Evolutionary conservation across 1,284 basidiomycete genomes (phyloP).

Genomic region (Naganishia cerealis): DNA sequence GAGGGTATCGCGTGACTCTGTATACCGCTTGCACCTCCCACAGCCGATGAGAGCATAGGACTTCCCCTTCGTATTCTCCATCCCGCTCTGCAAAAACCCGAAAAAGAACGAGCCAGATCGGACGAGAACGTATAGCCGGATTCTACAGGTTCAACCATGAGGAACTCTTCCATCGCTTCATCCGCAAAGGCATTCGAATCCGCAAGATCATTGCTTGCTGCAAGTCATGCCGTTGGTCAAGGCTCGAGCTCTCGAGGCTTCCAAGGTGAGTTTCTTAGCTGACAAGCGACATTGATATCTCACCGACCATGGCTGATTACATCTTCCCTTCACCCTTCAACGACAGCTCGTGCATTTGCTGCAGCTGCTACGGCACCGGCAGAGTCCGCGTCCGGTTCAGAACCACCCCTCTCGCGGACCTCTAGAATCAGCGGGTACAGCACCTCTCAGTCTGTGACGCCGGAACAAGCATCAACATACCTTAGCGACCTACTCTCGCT

Average conservation of each 20-base stretch:
- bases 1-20: background rate
- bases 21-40: background rate
- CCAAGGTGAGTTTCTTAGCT: background rate
- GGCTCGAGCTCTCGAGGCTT: constrained; percentile 1
- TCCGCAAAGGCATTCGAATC: background rate
- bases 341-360: constrained; percentile 30
- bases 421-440: constrained; percentile 14
- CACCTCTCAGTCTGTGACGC: constrained; percentile 29
- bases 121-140: background rate
- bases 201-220: constrained; percentile 1
- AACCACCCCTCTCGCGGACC: constrained; percentile 11
- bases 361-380: constrained; percentile 22
- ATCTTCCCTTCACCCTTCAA: background rate
- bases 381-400: constrained; percentile 10
- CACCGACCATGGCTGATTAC: background rate
- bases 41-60: background rate
- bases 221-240: constrained; percentile 1
- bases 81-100: background rate
- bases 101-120: constrained; percentile 2
- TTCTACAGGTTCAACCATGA: background rate
- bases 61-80: background rate
- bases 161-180: constrained; percentile 24
- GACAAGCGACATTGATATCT: background rate
- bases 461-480: constrained; percentile 42
- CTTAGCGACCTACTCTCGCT: constrained; percentile 47